Evolutionary conservation across 139 green algal species (phyloP).

Genomic region (Chlamydomonas schloesseri): DNA sequence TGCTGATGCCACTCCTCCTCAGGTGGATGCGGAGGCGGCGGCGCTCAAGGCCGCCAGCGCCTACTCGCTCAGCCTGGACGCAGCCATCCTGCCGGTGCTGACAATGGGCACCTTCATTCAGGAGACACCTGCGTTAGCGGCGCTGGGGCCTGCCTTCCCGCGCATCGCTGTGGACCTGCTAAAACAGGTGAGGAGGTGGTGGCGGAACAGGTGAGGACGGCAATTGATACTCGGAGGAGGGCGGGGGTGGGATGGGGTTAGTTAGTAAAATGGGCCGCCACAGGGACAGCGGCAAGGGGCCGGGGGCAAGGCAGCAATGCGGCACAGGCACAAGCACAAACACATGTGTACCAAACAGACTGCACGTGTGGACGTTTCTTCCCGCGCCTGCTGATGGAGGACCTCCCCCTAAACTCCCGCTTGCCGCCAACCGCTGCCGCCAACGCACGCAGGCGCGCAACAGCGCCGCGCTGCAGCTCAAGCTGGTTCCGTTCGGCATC

Average conservation of each 20-base stretch:
- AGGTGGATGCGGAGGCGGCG: not conserved
- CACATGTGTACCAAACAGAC: too few species aligned
- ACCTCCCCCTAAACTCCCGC: too few species aligned
- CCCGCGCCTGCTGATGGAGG: too few species aligned
- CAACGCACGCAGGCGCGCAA: not conserved
- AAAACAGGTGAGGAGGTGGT: not conserved
- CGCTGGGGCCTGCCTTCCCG: not conserved
- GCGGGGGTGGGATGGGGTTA: too few species aligned
- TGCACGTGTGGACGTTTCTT: too few species aligned
- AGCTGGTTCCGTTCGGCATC: constrained; percentile 5
- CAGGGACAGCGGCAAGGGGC: too few species aligned
- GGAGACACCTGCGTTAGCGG: not conserved
- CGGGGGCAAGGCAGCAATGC: too few species aligned
- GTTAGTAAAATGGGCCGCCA: too few species aligned
- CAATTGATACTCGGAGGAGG: too few species aligned
- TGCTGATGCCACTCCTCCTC: not conserved
- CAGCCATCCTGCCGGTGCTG: not conserved
- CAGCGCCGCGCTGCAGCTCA: constrained; percentile 1
- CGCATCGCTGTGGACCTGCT: not conserved
- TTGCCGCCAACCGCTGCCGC: too few species aligned
- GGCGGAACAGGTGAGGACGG: not conserved
- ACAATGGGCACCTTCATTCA: not conserved
- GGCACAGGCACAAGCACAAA: too few species aligned
- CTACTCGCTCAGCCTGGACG: not conserved
- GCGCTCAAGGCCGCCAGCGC: not conserved